Percentiles rank a stretch among this genome's conserved stretches.
Evolutionary conservation across 805 yeast species (phyloP).

Genomic region (Starmerella riodocensis): DNA sequence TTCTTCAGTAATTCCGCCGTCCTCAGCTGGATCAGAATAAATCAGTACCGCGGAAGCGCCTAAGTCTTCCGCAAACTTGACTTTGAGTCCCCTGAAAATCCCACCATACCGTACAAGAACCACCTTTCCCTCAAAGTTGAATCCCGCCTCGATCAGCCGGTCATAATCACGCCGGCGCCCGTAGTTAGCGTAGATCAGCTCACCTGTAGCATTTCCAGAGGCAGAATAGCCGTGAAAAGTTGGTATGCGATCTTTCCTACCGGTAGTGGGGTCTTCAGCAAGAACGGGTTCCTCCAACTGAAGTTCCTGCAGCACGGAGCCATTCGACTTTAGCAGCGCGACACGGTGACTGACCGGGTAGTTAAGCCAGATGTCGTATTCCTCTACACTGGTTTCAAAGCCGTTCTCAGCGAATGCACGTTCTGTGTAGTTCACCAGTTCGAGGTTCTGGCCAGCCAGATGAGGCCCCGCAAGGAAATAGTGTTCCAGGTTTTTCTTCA

Average conservation of each 20-base stretch:
- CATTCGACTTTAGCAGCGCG: slow-evolving; percentile 29
- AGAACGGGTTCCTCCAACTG: slow-evolving; percentile 41
- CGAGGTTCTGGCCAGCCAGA: slow-evolving; percentile 29
- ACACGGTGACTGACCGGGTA: slow-evolving; percentile 47
- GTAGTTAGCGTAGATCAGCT: slow-evolving; percentile 53
- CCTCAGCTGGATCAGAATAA: slow-evolving; percentile 59
- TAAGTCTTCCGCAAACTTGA: slow-evolving; percentile 58
- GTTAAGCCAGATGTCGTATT: slow-evolving; percentile 50
- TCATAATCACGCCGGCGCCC: slow-evolving; percentile 53
- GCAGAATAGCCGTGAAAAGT: slow-evolving; percentile 70
- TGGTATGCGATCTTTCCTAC: slow-evolving; percentile 40
- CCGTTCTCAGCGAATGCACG: slow-evolving; percentile 50
- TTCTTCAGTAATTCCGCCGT: slow-evolving; percentile 34
- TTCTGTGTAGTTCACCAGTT: slow-evolving; percentile 42
- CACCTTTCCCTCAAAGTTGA: slow-evolving; percentile 43
- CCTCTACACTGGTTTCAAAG: slow-evolving; percentile 38
- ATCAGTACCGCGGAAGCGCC: slow-evolving; percentile 58
- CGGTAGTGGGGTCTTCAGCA: slow-evolving; percentile 39
- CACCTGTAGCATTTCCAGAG: slow-evolving; percentile 58
- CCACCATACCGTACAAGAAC: slow-evolving; percentile 56
- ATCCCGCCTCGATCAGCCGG: slow-evolving; percentile 34
- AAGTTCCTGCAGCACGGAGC: slow-evolving; percentile 36
- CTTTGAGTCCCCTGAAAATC: slow-evolving; percentile 60
- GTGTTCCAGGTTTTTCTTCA: slow-evolving; percentile 14
- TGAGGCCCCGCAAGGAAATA: slow-evolving; percentile 26